Percentiles rank a stretch among this genome's conserved stretches.
Conservation (phyloP, 345 rosid species). For the Syzygium aromaticum region DNA sequence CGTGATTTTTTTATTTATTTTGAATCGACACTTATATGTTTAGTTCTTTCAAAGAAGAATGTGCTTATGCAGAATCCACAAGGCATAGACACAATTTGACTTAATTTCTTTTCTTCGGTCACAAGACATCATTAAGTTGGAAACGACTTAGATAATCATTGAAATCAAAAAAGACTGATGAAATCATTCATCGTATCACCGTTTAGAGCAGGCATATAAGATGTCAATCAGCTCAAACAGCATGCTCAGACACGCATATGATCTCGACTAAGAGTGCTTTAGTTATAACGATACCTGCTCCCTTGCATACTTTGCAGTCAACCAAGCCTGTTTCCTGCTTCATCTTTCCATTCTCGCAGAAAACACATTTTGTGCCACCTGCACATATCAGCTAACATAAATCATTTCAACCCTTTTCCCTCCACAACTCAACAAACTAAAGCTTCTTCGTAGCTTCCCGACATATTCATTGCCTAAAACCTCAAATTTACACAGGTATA, state of each 20-base stretch:
- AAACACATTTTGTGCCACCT: conserved; percentile 95
- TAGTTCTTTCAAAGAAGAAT: not conserved
- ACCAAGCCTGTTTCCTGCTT: conserved; percentile 65
- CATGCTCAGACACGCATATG: not conserved
- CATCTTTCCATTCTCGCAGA: conserved; percentile 77
- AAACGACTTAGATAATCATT: not conserved
- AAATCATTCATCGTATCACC: not conserved
- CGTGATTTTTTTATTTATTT: not conserved
- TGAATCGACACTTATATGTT: not conserved
- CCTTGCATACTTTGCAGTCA: conserved; percentile 81
- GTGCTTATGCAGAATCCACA: not conserved
- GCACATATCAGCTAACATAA: not conserved
- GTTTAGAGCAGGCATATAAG: not conserved
- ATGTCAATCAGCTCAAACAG: not conserved
- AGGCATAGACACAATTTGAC: not conserved
- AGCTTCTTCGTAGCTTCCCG: not conserved
- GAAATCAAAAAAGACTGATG: not conserved
- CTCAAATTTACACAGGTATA: not conserved
- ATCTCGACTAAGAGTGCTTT: not conserved
- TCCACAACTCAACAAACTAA: not conserved
- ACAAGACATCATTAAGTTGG: not conserved
- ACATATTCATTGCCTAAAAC: not conserved
- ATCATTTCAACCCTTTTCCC: not conserved
- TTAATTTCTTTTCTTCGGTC: not conserved
- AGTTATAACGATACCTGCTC: conserved; percentile 52